Evolutionary conservation across 495 filamentous ascomycete genomes (phyloP).

Genomic region (Darksidea phi): DNA sequence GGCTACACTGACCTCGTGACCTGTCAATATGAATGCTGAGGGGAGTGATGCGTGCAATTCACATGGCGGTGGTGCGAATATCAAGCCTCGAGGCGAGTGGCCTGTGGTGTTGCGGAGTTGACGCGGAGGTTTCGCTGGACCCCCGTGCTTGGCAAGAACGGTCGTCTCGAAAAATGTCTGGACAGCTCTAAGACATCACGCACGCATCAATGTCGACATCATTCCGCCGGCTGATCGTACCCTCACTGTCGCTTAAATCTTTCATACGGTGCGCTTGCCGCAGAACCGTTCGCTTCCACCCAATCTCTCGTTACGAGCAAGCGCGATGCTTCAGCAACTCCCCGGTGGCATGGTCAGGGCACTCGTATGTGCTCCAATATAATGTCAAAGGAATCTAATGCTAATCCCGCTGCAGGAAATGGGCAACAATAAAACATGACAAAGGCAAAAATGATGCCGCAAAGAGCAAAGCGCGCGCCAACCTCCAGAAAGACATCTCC

Average conservation of each 20-base stretch:
- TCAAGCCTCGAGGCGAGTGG: background rate
- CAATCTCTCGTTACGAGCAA: background rate
- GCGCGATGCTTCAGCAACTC: conserved; percentile 17
- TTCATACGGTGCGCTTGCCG: conserved; percentile 1
- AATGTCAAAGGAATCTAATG: conserved; percentile 47
- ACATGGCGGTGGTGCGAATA: conserved; percentile 12
- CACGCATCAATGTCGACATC: conserved; percentile 14
- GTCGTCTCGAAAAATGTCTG: background rate
- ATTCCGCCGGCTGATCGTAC: conserved; percentile 1
- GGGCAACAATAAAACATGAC: conserved; percentile 94
- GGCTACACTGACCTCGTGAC: conserved; percentile 6
- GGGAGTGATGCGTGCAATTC: background rate
- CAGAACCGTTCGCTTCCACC: background rate
- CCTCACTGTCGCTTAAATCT: background rate
- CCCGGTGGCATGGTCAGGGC: conserved; percentile 13
- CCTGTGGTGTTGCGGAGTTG: background rate
- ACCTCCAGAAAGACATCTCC: conserved; percentile 53
- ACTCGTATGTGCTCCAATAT: conserved; percentile 20
- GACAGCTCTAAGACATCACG: background rate
- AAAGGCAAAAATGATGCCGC: conserved; percentile 75
- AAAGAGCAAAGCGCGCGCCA: conserved; percentile 51
- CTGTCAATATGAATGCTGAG: background rate
- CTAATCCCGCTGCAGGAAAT: conserved; percentile 81
- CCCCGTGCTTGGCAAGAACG: conserved; percentile 16
- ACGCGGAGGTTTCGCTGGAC: conserved; percentile 14